These are phyloP conservation scores for Leucocoprinus leucothites DNA, from an alignment of 768 basidiomycete genomes.

Conservation along the genomic window DNA sequence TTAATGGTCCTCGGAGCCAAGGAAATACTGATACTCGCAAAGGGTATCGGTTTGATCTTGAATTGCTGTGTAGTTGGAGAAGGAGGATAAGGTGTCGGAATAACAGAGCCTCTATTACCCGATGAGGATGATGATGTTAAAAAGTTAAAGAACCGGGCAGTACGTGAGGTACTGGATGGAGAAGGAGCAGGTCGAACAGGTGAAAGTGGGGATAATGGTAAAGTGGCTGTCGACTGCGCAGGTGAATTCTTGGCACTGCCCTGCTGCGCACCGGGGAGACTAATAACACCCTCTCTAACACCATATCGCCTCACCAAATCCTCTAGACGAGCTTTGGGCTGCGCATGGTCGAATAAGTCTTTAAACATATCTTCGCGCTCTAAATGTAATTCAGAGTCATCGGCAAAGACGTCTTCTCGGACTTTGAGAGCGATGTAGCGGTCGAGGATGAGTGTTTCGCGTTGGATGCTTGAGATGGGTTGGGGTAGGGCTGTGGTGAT, in stretches of 20 bases:
- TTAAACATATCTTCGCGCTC: conserved; percentile 74
- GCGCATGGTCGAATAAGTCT: conserved; percentile 74
- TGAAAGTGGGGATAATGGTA: background rate
- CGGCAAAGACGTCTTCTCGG: conserved; percentile 73
- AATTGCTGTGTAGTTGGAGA: background rate
- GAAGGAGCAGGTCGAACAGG: no score
- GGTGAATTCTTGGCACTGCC: conserved; percentile 1
- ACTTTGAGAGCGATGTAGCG: conserved; percentile 78
- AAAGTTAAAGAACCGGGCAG: conserved; percentile 13
- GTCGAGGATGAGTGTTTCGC: conserved; percentile 75
- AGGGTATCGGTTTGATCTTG: conserved; percentile 26
- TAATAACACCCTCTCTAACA: conserved; percentile 36
- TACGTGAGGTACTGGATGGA: background rate
- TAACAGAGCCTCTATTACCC: background rate
- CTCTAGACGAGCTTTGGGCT: conserved; percentile 74
- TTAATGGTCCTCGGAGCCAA: conserved; percentile 42
- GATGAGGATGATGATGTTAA: conserved; percentile 15
- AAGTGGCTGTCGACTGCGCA: conserved; percentile 1
- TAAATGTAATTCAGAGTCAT: conserved; percentile 72
- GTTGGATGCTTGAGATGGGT: conserved; percentile 48
- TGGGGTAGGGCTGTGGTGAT: conserved; percentile 25
- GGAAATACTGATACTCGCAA: conserved; percentile 34
- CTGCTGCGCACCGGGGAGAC: conserved; percentile 18
- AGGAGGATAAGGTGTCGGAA: conserved; percentile 1
- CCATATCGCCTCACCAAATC: conserved; percentile 59